A percentile compares a stretch with the other conserved stretches of the same genome.
Evolutionary conservation across 371 early-diverging fungal species (phyloP).

Genomic region (Syncephalastrum monosporum): DNA sequence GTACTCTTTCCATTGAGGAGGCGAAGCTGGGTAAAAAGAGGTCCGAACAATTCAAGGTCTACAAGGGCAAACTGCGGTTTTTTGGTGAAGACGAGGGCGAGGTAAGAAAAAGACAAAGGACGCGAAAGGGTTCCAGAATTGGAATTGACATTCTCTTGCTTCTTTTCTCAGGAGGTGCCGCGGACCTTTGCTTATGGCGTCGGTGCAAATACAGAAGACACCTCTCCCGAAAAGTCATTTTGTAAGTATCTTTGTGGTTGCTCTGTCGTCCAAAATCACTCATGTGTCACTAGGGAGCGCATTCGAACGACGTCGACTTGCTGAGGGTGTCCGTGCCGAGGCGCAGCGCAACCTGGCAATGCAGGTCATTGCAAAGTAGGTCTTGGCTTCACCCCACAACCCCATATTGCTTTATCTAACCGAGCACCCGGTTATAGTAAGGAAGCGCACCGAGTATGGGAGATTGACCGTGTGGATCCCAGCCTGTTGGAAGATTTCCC

Average conservation of each 20-base stretch:
- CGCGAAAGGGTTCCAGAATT: too few relatives aligned
- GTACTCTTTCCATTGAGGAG: constrained; percentile 6
- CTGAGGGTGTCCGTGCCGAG: constrained; percentile 25
- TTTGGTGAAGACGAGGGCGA: constrained; percentile 19
- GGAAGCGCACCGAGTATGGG: constrained; percentile 34
- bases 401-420: too few relatives aligned
- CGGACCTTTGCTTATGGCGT: too few relatives aligned
- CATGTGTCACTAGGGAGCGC: constrained; percentile 20
- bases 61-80: constrained; percentile 8
- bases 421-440: constrained; percentile 9
- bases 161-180: too few relatives aligned
- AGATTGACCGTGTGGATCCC: constrained; percentile 48
- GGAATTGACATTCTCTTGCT: too few relatives aligned
- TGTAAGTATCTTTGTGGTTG: not conserved
- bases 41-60: constrained; percentile 10
- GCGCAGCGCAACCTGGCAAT: constrained; percentile 22
- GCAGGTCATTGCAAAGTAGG: constrained; percentile 24
- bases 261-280: not conserved
- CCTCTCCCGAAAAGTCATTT: too few relatives aligned
- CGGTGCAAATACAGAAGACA: too few relatives aligned
- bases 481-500: constrained; percentile 51
- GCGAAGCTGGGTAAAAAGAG: constrained; percentile 3
- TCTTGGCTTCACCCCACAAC: not conserved
- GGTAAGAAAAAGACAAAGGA: not conserved
- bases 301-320: constrained; percentile 23